Evolutionary conservation across 805 yeast species (phyloP).

Genomic region (Myxozyma udenii): DNA sequence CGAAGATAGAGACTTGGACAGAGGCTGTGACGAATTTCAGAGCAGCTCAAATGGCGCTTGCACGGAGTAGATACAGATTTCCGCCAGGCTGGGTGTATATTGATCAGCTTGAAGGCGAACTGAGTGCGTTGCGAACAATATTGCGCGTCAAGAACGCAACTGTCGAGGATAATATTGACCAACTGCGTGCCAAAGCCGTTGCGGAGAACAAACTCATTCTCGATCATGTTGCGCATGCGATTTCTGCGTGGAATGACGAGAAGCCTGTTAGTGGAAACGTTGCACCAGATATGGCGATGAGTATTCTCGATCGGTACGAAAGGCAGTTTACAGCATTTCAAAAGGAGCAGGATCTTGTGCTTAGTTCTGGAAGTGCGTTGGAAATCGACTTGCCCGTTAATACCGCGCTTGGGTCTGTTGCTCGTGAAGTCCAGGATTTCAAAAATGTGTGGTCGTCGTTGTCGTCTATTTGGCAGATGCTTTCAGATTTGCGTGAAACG

Average conservation of each 20-base stretch:
- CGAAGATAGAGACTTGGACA: conserved; percentile 33
- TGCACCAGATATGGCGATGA: conserved; percentile 33
- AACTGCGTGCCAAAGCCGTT: conserved; percentile 14
- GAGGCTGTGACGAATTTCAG: conserved; percentile 31
- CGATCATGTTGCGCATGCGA: conserved; percentile 9
- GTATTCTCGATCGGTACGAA: conserved; percentile 35
- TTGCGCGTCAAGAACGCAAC: conserved; percentile 39
- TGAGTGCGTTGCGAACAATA: conserved; percentile 44
- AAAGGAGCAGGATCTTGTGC: conserved; percentile 30
- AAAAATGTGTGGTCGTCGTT: conserved; percentile 63
- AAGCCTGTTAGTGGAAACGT: conserved; percentile 37
- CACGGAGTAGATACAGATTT: conserved; percentile 47
- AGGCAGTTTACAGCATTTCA: conserved; percentile 22
- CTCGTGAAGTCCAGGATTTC: conserved; percentile 55
- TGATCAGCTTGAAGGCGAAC: conserved; percentile 60
- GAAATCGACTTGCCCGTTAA: conserved; percentile 37
- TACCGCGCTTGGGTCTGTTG: conserved; percentile 37
- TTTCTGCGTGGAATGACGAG: conserved; percentile 29
- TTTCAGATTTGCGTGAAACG: conserved; percentile 44
- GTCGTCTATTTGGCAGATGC: conserved; percentile 48
- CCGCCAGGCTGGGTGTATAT: conserved; percentile 55
- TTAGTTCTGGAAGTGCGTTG: conserved; percentile 40
- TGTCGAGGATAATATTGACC: conserved; percentile 42
- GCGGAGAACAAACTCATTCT: conserved; percentile 21
- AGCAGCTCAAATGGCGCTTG: conserved; percentile 44